phyloP scores from a whole-genome alignment of 805 yeast species.

The Zygoascus ofunaensis region DNA sequence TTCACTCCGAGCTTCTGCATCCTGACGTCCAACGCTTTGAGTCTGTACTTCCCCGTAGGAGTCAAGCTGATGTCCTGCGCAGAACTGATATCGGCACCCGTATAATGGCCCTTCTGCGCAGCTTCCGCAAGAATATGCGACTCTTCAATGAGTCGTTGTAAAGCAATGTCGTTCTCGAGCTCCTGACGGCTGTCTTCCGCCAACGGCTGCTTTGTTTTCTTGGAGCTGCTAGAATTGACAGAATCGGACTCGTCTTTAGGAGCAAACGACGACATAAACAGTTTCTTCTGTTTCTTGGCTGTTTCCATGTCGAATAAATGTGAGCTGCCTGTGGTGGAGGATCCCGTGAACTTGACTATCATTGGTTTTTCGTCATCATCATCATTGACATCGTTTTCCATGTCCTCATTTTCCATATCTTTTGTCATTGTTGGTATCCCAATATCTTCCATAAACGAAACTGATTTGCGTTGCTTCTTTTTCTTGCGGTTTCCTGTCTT shows the following conservation, averaged over 20 bases:
- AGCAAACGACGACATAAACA: conserved; percentile 26
- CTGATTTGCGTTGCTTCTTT: conserved; percentile 14
- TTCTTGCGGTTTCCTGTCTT: not conserved
- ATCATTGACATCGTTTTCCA: not conserved
- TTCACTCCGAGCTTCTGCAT: conserved; percentile 26
- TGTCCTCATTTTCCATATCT: not conserved
- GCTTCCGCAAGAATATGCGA: conserved; percentile 48
- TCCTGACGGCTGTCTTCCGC: conserved; percentile 36
- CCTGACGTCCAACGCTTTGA: conserved; percentile 30
- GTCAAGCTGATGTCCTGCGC: conserved; percentile 24
- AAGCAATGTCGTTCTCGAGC: conserved; percentile 55
- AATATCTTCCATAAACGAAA: conserved; percentile 16
- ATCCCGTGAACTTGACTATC: conserved; percentile 27
- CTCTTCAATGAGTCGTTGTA: conserved; percentile 58
- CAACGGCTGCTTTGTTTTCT: conserved; percentile 6
- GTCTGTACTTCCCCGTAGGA: conserved; percentile 31
- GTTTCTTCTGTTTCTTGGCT: conserved; percentile 18
- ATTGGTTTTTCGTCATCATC: conserved; percentile 21
- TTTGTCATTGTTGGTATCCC: not conserved
- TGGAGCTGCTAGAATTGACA: conserved; percentile 4
- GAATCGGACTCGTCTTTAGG: conserved; percentile 21
- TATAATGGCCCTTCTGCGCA: conserved; percentile 16
- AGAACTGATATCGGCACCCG: conserved; percentile 29
- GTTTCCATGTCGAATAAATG: not conserved
- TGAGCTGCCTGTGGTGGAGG: conserved; percentile 10